These are phyloP conservation scores for Penicillium sp. DNA, from an alignment of 2,329 filamentous ascomycete genomes.

Conservation along the genomic window DNA sequence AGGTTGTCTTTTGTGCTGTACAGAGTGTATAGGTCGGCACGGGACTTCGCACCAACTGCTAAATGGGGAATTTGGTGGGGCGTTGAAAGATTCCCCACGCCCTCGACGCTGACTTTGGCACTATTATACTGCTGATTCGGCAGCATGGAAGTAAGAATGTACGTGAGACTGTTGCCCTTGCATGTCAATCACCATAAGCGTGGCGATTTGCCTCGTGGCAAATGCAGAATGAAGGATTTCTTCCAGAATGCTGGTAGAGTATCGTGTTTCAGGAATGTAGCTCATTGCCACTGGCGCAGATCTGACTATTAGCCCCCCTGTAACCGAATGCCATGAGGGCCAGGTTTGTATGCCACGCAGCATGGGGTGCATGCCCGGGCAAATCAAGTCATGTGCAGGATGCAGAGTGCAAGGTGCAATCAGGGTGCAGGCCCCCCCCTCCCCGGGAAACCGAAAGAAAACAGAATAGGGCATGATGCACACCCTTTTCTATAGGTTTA, in stretches of 20 bases:
- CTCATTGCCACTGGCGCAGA: background rate
- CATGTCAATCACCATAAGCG: background rate
- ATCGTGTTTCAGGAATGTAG: background rate
- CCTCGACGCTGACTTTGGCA: background rate
- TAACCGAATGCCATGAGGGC: background rate
- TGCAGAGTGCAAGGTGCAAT: background rate
- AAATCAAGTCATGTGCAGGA: too few species aligned
- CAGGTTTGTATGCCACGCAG: background rate
- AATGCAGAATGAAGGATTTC: background rate
- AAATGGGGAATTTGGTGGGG: background rate
- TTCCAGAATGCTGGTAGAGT: background rate
- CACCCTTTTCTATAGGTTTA: background rate
- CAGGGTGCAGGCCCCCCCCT: background rate
- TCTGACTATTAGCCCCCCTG: background rate
- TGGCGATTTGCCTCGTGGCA: background rate
- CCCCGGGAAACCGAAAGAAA: too few species aligned
- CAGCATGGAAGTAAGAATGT: background rate
- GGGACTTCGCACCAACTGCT: background rate
- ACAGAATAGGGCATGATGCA: background rate
- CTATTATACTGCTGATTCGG: background rate
- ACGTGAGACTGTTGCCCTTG: background rate
- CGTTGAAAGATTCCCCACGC: background rate
- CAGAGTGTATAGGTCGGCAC: background rate
- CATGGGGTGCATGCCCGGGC: background rate
- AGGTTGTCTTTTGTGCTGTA: background rate